Percentiles rank a stretch among this genome's conserved stretches.
phyloP scores from a whole-genome alignment of 2,329 filamentous ascomycete species.

The Talaromyces sp. region DNA sequence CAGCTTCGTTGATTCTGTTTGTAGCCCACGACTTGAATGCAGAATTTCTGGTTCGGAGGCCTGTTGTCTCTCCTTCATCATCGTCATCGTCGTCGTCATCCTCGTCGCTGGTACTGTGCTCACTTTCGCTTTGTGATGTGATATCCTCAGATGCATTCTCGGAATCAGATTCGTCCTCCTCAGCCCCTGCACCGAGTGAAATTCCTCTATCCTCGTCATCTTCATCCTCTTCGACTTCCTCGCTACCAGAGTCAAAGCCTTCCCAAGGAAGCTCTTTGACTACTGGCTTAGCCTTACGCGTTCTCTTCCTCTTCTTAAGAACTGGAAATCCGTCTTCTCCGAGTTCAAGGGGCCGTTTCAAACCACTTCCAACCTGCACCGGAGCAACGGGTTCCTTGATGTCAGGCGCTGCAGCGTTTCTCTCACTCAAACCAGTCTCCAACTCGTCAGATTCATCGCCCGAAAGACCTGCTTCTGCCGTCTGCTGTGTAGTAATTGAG shows the following conservation, averaged over 20 bases:
- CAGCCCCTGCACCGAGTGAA: conserved; percentile 24
- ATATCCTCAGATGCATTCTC: conserved; percentile 33
- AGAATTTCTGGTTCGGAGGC: conserved; percentile 41
- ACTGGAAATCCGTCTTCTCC: conserved; percentile 75
- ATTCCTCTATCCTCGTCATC: conserved; percentile 25
- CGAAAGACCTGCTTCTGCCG: conserved; percentile 24
- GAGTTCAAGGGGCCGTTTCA: conserved; percentile 80
- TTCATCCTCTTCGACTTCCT: conserved; percentile 33
- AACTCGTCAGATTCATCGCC: conserved; percentile 31
- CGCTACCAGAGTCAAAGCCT: conserved; percentile 41
- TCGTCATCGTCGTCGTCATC: conserved; percentile 21
- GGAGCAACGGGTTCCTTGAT: conserved; percentile 50
- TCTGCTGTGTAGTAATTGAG: conserved; percentile 55
- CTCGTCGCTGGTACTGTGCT: conserved; percentile 17
- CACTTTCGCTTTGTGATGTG: conserved; percentile 1
- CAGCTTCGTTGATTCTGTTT: conserved; percentile 74
- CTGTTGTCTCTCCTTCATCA: conserved; percentile 17
- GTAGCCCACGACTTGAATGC: conserved; percentile 95
- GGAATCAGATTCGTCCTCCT: conserved; percentile 23
- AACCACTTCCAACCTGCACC: conserved; percentile 58
- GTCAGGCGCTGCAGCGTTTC: conserved; percentile 17
- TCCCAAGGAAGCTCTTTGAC: conserved; percentile 39
- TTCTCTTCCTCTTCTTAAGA: conserved; percentile 74
- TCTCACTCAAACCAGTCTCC: conserved; percentile 10
- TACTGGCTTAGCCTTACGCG: conserved; percentile 45